Conservation (phyloP, 2,329 filamentous ascomycete genomes). For the Trichoderma harzianum region DNA sequence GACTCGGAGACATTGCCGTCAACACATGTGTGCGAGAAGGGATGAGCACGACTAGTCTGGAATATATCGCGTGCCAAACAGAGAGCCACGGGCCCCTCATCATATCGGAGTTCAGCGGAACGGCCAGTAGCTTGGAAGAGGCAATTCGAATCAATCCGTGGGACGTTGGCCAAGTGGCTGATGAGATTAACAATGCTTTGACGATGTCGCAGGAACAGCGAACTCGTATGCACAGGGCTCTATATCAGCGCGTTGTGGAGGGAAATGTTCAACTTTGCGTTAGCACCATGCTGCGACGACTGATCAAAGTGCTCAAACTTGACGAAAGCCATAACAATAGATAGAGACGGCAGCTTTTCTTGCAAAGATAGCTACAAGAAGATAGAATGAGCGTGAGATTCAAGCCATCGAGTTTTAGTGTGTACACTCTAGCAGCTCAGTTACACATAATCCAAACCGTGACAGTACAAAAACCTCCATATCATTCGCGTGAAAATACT, state of each 20-base stretch:
- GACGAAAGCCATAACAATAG: constrained; percentile 29
- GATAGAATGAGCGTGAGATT: background rate
- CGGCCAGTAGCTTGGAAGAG: constrained; percentile 75
- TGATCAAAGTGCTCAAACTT: background rate
- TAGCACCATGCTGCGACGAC: background rate
- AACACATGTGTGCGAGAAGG: constrained; percentile 97
- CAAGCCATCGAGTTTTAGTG: background rate
- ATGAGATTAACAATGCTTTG: constrained; percentile 76
- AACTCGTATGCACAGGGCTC: constrained; percentile 61
- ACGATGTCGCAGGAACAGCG: constrained; percentile 67
- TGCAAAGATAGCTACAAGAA: background rate
- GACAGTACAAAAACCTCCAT: background rate
- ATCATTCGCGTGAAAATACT: background rate
- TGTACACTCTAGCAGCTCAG: background rate
- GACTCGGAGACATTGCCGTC: constrained; percentile 82
- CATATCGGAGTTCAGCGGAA: constrained; percentile 95
- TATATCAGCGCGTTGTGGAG: constrained; percentile 3
- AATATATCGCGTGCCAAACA: constrained; percentile 89
- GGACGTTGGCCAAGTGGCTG: constrained; percentile 79
- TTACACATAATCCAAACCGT: background rate
- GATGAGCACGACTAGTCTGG: constrained; percentile 96
- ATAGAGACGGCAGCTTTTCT: background rate
- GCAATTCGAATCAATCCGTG: constrained; percentile 96
- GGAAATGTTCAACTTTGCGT: constrained; percentile 4
- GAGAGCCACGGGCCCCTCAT: constrained; percentile 83